These are phyloP conservation scores for Pichiaceae sp. DNA, from an alignment of 1,139 yeast genomes.

Conservation along the genomic window DNA sequence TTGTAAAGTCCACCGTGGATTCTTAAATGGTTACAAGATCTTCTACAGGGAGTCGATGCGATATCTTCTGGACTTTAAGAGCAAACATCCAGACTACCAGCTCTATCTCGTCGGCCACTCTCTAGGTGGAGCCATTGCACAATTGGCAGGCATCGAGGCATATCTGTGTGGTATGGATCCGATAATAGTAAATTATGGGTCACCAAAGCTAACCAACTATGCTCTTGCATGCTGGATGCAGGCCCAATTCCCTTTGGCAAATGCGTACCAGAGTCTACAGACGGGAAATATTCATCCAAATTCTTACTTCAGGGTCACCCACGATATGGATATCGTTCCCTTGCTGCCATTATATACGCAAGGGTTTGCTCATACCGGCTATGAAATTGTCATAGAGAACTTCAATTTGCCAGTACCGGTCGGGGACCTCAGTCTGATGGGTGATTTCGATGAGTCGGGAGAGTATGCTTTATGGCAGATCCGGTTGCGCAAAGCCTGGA, in stretches of 20 bases:
- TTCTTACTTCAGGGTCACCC: constrained; percentile 44
- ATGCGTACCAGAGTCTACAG: neutral
- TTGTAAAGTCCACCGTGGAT: constrained; percentile 57
- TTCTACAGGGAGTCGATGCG: constrained; percentile 35
- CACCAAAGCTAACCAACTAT: constrained; percentile 54
- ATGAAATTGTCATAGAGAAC: neutral
- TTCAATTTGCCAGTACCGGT: neutral
- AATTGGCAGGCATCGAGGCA: constrained; percentile 54
- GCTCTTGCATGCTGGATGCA: constrained; percentile 45
- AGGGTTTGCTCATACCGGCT: constrained; percentile 2
- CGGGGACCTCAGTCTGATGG: constrained; percentile 1
- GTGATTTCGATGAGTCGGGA: neutral
- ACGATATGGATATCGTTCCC: constrained; percentile 50
- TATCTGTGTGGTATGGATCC: constrained; percentile 43
- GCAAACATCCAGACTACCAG: constrained; percentile 36
- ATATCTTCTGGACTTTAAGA: constrained; percentile 28
- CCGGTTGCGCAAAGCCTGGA: neutral
- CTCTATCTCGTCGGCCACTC: constrained; percentile 61
- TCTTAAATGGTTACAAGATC: constrained; percentile 19
- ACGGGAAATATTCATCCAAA: constrained; percentile 4
- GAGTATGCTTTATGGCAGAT: constrained; percentile 1
- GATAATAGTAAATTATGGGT: constrained; percentile 48
- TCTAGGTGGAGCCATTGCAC: constrained; percentile 63
- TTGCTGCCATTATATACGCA: constrained; percentile 32
- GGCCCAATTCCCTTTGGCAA: constrained; percentile 31